These are phyloP conservation scores for Verbascum thapsus DNA, from an alignment of 257 asterid species.

Conservation along the genomic window DNA sequence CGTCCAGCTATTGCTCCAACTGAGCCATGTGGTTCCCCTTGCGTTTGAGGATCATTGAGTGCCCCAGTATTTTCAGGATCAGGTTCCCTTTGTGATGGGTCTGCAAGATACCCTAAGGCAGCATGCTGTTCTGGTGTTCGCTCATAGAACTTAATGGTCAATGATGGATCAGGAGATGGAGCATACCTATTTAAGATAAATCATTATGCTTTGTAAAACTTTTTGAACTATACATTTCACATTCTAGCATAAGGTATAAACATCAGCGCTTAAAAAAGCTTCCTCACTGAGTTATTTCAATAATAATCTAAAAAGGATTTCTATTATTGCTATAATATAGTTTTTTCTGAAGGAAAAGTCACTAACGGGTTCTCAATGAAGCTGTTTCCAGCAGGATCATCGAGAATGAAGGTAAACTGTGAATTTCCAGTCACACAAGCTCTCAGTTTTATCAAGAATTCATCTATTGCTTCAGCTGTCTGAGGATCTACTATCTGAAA, in stretches of 20 bases:
- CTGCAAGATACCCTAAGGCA: conserved; percentile 69
- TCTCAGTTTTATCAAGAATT: conserved; percentile 73
- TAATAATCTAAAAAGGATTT: conserved; percentile 1
- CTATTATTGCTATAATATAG: background rate
- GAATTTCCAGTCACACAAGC: conserved; percentile 77
- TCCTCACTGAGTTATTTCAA: background rate
- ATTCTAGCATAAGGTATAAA: background rate
- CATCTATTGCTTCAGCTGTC: conserved; percentile 84
- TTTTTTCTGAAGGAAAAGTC: conserved; percentile 26
- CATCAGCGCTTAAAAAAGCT: background rate
- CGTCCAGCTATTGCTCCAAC: conserved; percentile 91
- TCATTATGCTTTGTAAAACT: background rate
- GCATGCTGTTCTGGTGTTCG: conserved; percentile 87
- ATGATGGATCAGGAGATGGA: conserved; percentile 83
- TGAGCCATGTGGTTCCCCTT: conserved; percentile 79
- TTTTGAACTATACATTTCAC: background rate
- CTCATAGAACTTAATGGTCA: conserved; percentile 79
- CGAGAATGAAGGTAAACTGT: conserved; percentile 74
- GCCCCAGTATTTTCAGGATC: conserved; percentile 37
- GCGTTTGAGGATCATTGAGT: conserved; percentile 33
- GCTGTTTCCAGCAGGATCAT: conserved; percentile 99
- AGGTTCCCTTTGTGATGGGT: conserved; percentile 53
- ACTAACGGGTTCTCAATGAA: conserved; percentile 94
- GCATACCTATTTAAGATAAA: conserved; percentile 57
- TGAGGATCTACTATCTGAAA: conserved; percentile 79